Evolutionary conservation across 2,329 filamentous ascomycete species (phyloP), one percentile per base, ranked within the genome.

Genomic region (Lachnellula hyalina): DNA sequence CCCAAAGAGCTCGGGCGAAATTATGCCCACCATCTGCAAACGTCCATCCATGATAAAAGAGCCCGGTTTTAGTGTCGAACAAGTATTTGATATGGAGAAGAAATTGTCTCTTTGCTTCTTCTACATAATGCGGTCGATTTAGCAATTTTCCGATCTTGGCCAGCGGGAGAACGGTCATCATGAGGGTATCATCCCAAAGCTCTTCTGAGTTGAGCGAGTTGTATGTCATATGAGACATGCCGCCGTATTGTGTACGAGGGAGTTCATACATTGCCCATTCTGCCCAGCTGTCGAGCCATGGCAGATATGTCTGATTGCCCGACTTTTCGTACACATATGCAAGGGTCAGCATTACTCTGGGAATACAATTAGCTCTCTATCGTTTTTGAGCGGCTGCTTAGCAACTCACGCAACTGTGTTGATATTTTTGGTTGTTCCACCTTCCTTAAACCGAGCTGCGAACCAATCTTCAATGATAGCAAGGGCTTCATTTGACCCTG

Each of bases 31-130:
- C 80, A 1, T 84, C 79, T 48, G 85, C 79, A 63, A 90, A 92
- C 9, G 85, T 86, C 89, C 89, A 93, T 28, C 89, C 89, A 70
- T 93, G 89, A 75, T 87, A 92, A 70, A 88, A 93, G 0, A 92
- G 75, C 0, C 89, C 88, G 0, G 86, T 84, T 55, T 77, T 77
- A 6, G 81, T 77, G 68, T 93, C 89, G 62, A 87, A 88, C 0
- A 93, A 79, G 68, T 91, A 92, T 67, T 91, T 85, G 62, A 90
- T 82, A 63, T 92, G 89, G 14, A 90, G 72, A 44, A 92, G 75
- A 66, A 91, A 90, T 70, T 92, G 89, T 7, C 81, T 76, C 73
- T 90, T 90, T 11, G 87, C 88, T 71, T 93, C 89, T 42, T 83
- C 85, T 25, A 92, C 75, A 67, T 93, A 93, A 61, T 87, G 80